Percentiles rank a stretch among this genome's conserved stretches.
These are phyloP conservation scores for Tagetes patula DNA, from an alignment of 129 eudicot species.

Conservation along the genomic window DNA sequence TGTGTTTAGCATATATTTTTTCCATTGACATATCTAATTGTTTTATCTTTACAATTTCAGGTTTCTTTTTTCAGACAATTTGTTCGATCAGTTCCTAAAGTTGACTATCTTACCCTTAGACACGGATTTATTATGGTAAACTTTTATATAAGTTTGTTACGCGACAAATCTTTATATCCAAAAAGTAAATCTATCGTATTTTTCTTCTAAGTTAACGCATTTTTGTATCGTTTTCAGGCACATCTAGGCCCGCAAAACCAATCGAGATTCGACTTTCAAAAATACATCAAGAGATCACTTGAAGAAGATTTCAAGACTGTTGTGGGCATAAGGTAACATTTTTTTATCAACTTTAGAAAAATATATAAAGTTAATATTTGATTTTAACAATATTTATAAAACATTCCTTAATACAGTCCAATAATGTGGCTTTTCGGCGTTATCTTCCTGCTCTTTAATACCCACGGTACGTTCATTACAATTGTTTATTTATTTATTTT, in stretches of 20 bases:
- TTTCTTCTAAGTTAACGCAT: background rate
- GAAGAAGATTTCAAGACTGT: constrained; percentile 63
- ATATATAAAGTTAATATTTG: too few species aligned
- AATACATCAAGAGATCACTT: constrained; percentile 58
- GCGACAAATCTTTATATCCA: too few species aligned
- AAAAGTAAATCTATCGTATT: too few species aligned
- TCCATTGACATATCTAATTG: background rate
- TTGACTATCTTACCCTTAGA: constrained; percentile 57
- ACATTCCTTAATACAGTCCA: constrained; percentile 40
- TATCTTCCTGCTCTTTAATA: constrained; percentile 45
- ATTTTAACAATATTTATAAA: background rate
- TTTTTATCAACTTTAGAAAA: background rate
- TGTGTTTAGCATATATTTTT: background rate
- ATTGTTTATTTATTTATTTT: background rate
- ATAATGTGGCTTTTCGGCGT: constrained; percentile 48
- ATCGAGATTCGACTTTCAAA: constrained; percentile 50
- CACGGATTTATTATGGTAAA: constrained; percentile 60
- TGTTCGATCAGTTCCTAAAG: constrained; percentile 48
- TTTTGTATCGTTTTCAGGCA: constrained; percentile 36
- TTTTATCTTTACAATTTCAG: constrained; percentile 21
- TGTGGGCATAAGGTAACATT: constrained; percentile 53
- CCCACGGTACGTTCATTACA: constrained; percentile 38
- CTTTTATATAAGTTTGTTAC: background rate
- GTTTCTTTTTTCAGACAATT: constrained; percentile 64
- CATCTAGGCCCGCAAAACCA: constrained; percentile 55